Percentiles rank a stretch among this genome's conserved stretches.
These are phyloP conservation scores for Dendrobium nobile DNA, from an alignment of 106 monocot genomes.

Conservation along the genomic window DNA sequence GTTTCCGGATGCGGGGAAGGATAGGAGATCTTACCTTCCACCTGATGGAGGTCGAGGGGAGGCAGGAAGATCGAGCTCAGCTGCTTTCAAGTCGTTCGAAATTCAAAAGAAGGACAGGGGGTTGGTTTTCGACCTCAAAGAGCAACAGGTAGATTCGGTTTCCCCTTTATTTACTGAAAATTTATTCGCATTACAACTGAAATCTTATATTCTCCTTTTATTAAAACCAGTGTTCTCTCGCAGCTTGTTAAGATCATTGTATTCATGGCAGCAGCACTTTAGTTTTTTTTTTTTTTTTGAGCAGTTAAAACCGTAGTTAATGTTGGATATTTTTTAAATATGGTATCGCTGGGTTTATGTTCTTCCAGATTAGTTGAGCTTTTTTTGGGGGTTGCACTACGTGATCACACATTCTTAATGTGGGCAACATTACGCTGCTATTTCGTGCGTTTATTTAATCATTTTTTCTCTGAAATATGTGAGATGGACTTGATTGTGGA, in stretches of 20 bases:
- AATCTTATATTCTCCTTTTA: neutral
- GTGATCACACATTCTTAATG: neutral
- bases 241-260: neutral
- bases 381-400: neutral
- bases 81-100: constrained; percentile 43
- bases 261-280: neutral
- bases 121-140: constrained; percentile 41
- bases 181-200: neutral
- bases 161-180: neutral
- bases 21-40: constrained; percentile 5
- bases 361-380: neutral
- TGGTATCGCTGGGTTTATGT: neutral
- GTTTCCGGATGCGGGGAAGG: constrained; percentile 22
- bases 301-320: neutral
- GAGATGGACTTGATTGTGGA: neutral
- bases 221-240: neutral
- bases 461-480: neutral
- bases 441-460: neutral
- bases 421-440: neutral
- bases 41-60: constrained; percentile 11
- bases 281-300: neutral
- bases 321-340: neutral
- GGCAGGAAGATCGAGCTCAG: constrained; percentile 12
- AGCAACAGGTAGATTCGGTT: constrained; percentile 33
- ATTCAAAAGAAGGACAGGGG: constrained; percentile 51